Percentiles rank a stretch among this genome's conserved stretches.
Conservation (phyloP, 78 protist species). For the Pigoraptor vietnamica region DNA sequence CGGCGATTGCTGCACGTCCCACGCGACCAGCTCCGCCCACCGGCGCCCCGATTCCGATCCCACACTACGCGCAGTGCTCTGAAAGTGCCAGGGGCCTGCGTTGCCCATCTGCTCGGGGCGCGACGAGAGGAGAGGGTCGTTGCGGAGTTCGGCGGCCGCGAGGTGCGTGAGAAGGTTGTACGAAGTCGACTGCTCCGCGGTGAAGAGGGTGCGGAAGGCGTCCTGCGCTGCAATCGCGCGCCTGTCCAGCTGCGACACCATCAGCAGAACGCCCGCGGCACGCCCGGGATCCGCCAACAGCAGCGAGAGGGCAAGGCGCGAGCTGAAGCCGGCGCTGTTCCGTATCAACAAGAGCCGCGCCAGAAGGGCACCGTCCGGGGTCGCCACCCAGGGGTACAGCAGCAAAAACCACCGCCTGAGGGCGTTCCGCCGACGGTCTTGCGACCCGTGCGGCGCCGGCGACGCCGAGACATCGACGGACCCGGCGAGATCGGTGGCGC, state of each 20-base stretch:
- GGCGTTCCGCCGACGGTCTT: not conserved
- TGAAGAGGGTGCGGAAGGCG: not conserved
- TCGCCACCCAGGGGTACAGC: not conserved
- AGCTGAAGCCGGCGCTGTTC: not conserved
- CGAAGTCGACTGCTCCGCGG: not conserved
- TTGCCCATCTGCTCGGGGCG: not conserved
- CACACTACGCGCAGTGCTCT: not conserved
- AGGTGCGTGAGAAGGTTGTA: not conserved
- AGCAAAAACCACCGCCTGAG: not conserved
- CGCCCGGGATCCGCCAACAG: not conserved
- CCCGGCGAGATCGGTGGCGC: not conserved
- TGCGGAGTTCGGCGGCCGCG: not conserved
- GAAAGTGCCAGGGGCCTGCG: not conserved
- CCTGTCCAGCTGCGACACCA: not conserved
- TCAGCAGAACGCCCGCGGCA: not conserved
- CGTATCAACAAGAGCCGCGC: not conserved
- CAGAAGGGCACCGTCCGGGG: not conserved
- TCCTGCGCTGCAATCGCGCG: not conserved
- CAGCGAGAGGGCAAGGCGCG: not conserved
- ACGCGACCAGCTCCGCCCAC: not conserved
- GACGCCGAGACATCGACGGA: not conserved
- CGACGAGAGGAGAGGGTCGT: not conserved
- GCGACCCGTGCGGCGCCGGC: not conserved
- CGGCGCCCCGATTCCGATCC: not conserved
- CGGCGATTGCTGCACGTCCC: not conserved